These are phyloP conservation scores for Trichoderma erinaceum DNA, from an alignment of 495 filamentous ascomycete genomes.

Conservation along the genomic window DNA sequence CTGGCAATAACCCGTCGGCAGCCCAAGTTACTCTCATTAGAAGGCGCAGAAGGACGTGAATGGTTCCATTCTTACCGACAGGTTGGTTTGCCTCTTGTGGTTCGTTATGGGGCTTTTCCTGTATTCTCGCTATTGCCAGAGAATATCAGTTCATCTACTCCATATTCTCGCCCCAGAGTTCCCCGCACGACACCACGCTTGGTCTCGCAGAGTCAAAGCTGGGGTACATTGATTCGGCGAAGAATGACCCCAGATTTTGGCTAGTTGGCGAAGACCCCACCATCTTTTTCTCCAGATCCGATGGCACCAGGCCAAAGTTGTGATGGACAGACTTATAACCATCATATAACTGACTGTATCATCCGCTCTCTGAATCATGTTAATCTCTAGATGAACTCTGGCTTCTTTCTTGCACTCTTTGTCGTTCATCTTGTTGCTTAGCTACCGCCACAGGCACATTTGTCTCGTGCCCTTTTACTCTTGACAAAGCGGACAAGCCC, in stretches of 20 bases:
- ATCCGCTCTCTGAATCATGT: background rate
- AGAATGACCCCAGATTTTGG: background rate
- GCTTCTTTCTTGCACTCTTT: background rate
- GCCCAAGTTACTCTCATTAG: background rate
- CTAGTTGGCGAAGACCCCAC: constrained; percentile 10
- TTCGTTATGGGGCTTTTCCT: background rate
- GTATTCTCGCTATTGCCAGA: background rate
- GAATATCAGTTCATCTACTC: background rate
- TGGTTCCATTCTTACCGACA: background rate
- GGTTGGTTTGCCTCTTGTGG: background rate
- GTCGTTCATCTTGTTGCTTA: background rate
- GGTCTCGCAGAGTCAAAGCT: background rate
- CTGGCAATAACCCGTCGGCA: constrained; percentile 8
- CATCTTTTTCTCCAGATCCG: constrained; percentile 6
- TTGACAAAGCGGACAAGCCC: background rate
- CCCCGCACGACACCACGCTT: constrained; percentile 1
- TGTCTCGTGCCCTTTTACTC: background rate
- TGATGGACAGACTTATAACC: background rate
- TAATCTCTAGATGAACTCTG: background rate
- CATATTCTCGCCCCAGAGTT: background rate
- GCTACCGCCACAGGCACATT: background rate
- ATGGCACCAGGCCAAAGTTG: constrained; percentile 4
- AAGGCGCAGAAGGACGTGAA: background rate
- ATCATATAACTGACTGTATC: background rate
- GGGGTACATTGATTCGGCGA: background rate